Base-by-base conservation (phyloP, 164 flowering plant genomes). In the Dillenia turbinata region DNA sequence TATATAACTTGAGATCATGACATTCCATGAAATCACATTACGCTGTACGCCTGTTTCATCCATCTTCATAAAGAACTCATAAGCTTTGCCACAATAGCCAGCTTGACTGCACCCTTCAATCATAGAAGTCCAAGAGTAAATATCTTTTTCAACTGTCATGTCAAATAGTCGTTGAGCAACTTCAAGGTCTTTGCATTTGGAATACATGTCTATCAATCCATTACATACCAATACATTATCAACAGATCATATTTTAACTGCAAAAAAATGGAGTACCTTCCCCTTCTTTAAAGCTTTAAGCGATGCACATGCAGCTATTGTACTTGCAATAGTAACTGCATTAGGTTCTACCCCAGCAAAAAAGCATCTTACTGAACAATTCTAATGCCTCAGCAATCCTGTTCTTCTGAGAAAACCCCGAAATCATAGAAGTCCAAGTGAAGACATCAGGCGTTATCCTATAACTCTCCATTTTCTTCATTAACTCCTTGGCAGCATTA, bases 401-500 rank as follows among this genome's bases (percentile, higher is more conserved):
- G 24, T 74, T 74, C 63, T 73, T 80, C 48, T 79, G 83, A 53
- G 77, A 69, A 70, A 81, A 67, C 16, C 88, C 92, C 3, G 81
- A 82, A 61, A 84, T 78, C 77, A 83, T 54, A 45, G 81, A 71
- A 16, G 86, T 82, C 92, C 88, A 84, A 44, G 87, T 79, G 45
- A 72, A 80, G 3, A 84, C 84, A 73, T 86, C 87, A 40, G 85
- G 85, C 22, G 53, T 45, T 10, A 75, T 54, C 26, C 84, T 81
- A 40, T 16, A 54, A 60, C 62, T 65, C 57, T 69, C 75, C 91
- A 86, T 86, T 59, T 79, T 72, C 51, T 67, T 71, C 85, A 82
- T 76, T 68, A 83, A 51, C 13, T 75, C 73, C 74, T 80, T 62
- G 1, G 85, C 88, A 47, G 59, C 65, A 63, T 82, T 84, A 64